A percentile compares a stretch with the other conserved stretches of the same genome.
Conservation (phyloP, 2,329 filamentous ascomycete genomes). For the Penicillium expansum region DNA sequence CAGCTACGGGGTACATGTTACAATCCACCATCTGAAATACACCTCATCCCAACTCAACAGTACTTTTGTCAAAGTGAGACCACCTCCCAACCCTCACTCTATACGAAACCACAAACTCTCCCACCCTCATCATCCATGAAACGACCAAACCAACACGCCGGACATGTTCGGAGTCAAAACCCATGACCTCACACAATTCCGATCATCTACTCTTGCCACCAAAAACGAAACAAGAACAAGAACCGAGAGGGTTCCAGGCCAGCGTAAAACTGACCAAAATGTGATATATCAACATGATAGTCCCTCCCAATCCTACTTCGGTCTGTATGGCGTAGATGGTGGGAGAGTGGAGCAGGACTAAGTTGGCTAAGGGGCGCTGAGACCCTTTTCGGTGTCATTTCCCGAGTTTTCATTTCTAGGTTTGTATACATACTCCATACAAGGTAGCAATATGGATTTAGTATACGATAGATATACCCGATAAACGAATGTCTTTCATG, state of each 20-base stretch:
- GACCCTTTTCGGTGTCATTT: not conserved
- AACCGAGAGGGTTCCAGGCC: not conserved
- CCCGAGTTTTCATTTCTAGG: not conserved
- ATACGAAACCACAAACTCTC: not conserved
- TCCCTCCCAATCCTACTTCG: not conserved
- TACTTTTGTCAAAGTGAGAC: constrained; percentile 1
- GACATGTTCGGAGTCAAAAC: not conserved
- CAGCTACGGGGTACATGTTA: not conserved
- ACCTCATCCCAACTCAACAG: not conserved
- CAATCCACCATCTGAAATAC: not conserved
- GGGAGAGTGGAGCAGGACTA: not conserved
- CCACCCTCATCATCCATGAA: not conserved
- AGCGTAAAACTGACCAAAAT: not conserved
- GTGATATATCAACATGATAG: constrained; percentile 4
- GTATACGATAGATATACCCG: not conserved
- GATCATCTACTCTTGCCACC: not conserved
- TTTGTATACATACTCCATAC: not conserved
- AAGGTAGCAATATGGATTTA: not conserved
- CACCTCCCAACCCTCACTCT: not conserved
- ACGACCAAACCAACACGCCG: not conserved
- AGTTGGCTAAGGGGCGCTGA: not conserved
- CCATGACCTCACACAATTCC: not conserved
- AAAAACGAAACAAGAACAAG: not conserved
- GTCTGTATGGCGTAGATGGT: not conserved
- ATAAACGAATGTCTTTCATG: not conserved